Percentiles rank a stretch among this genome's conserved stretches.
These are phyloP conservation scores for Suillus luteus DNA, from an alignment of 768 basidiomycete species.

Conservation along the genomic window DNA sequence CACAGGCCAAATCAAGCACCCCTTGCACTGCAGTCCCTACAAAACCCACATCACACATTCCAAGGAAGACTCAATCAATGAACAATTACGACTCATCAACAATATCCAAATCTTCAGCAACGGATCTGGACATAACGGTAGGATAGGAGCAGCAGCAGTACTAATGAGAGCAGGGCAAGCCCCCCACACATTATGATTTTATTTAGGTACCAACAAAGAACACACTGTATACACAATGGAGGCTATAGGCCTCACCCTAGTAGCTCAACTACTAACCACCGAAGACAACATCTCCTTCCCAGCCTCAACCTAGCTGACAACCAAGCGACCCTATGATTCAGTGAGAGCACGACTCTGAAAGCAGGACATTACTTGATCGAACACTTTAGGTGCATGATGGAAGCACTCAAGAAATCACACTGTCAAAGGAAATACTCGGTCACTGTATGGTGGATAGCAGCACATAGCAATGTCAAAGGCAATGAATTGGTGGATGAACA, in stretches of 20 bases:
- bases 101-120: background rate
- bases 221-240: conserved; percentile 26
- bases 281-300: too few species aligned
- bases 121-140: background rate
- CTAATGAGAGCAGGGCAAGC: background rate
- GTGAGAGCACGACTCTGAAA: background rate
- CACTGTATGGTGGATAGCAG: conserved; percentile 10
- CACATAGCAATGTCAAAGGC: conserved; percentile 1
- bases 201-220: conserved; percentile 14
- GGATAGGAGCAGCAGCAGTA: background rate
- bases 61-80: background rate
- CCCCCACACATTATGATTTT: background rate
- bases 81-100: background rate
- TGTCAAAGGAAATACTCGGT: too few species aligned
- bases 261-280: conserved; percentile 9
- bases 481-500: conserved; percentile 8
- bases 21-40: background rate
- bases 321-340: background rate
- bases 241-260: conserved; percentile 17
- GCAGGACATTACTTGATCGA: background rate
- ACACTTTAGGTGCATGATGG: background rate
- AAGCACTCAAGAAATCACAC: background rate
- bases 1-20: background rate
- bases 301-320: conserved; percentile 9
- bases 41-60: background rate